Percentiles rank a stretch among this genome's conserved stretches.
Conservation (phyloP, 2,329 filamentous ascomycete species). For the Epichloe bromicola region DNA sequence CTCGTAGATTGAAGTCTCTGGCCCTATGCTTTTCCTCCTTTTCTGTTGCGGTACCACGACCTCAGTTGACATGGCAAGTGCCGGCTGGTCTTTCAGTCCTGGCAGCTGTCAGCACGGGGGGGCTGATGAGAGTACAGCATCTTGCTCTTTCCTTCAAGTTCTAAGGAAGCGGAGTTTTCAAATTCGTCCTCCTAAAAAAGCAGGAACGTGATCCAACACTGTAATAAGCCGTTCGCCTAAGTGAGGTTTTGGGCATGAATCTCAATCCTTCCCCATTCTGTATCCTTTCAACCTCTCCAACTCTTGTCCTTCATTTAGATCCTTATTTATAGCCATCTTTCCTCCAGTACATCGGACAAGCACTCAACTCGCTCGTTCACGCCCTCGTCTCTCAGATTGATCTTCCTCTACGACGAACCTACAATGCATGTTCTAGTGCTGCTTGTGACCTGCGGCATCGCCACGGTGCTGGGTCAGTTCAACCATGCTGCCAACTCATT, state of each 20-base stretch:
- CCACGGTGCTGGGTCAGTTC: conserved; percentile 9
- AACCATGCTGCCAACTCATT: conserved; percentile 12
- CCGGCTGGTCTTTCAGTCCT: neutral
- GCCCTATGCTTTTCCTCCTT: too few species aligned
- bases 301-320: conserved; percentile 5
- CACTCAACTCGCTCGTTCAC: neutral
- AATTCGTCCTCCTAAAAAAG: neutral
- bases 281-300: conserved; percentile 5
- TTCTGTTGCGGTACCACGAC: too few species aligned
- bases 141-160: conserved; percentile 2
- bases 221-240: neutral
- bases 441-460: conserved; percentile 12
- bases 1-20: too few species aligned
- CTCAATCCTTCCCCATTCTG: neutral
- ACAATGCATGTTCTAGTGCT: conserved; percentile 13
- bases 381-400: neutral
- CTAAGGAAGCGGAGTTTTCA: neutral
- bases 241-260: neutral
- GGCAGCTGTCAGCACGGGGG: neutral
- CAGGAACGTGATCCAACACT: neutral
- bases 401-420: conserved; percentile 4
- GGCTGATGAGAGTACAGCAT: neutral
- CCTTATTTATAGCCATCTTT: conserved; percentile 4
- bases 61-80: neutral
- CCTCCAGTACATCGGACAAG: conserved; percentile 3